Evolutionary conservation across 2,329 filamentous ascomycete species (phyloP).

Genomic region (Biscogniauxia marginata): DNA sequence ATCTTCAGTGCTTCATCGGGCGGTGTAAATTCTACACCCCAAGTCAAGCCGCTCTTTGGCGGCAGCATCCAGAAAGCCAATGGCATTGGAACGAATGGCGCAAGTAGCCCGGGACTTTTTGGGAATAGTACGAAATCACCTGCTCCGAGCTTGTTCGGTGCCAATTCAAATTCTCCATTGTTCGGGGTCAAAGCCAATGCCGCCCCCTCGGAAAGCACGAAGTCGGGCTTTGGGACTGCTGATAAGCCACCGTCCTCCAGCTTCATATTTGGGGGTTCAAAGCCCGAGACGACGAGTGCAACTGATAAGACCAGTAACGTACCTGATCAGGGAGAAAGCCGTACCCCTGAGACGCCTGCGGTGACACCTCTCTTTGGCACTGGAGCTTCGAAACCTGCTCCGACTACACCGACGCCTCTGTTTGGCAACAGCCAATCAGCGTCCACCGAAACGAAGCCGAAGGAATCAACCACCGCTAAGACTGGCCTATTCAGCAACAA

Average conservation of each 20-base stretch:
- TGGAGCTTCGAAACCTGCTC: slow-evolving; percentile 42
- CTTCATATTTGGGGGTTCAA: slow-evolving; percentile 10
- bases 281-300: slow-evolving; percentile 8
- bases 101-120: slow-evolving; percentile 13
- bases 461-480: slow-evolving; percentile 15
- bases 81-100: slow-evolving; percentile 7
- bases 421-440: slow-evolving; percentile 22
- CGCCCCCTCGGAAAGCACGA: slow-evolving; percentile 26
- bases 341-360: slow-evolving; percentile 29
- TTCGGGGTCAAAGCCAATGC: slow-evolving; percentile 36
- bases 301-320: slow-evolving; percentile 3
- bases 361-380: slow-evolving; percentile 38
- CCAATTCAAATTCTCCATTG: slow-evolving; percentile 28
- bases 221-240: slow-evolving; percentile 39
- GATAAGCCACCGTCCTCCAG: slow-evolving; percentile 22
- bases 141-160: slow-evolving; percentile 21
- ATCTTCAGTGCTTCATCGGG: slow-evolving; percentile 9
- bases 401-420: slow-evolving; percentile 15
- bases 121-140: slow-evolving; percentile 16
- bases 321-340: slow-evolving; percentile 1
- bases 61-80: slow-evolving; percentile 8
- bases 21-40: slow-evolving; percentile 13
- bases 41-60: slow-evolving; percentile 14
- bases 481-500: slow-evolving; percentile 17
- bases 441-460: slow-evolving; percentile 18